phyloP scores from a whole-genome alignment of 78 protist genomes.

The Dictyostelium discoideum region DNA sequence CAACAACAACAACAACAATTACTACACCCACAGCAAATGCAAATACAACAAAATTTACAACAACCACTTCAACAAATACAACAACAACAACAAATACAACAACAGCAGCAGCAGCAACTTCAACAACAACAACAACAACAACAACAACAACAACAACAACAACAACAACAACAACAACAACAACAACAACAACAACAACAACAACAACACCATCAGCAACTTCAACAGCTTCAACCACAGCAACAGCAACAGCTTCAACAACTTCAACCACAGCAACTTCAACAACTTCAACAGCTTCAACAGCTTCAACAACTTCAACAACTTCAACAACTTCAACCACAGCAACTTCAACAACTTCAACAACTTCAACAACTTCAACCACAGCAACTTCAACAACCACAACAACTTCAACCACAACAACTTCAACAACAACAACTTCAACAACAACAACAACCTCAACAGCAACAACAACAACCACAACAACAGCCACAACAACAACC shows the following conservation, averaged over 20 bases:
- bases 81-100: neutral
- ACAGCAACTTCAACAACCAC: neutral
- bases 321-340: neutral
- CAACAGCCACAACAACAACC: neutral
- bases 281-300: neutral
- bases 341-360: neutral
- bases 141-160: neutral
- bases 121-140: neutral
- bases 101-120: neutral
- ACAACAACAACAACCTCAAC: slow-evolving; percentile 8
- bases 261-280: neutral
- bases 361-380: neutral
- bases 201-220: neutral
- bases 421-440: neutral
- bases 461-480: neutral
- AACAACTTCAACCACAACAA: neutral
- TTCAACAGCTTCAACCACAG: too few relatives aligned
- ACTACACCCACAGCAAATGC: neutral
- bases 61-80: neutral
- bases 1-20: neutral
- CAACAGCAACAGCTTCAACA: neutral
- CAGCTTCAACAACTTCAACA: neutral
- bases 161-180: neutral
- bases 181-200: too few relatives aligned
- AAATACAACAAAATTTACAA: neutral